Percentiles rank a stretch among this genome's conserved stretches.
These are phyloP conservation scores for Quercus mongolica DNA, from an alignment of 306 rosid genomes.

Conservation along the genomic window DNA sequence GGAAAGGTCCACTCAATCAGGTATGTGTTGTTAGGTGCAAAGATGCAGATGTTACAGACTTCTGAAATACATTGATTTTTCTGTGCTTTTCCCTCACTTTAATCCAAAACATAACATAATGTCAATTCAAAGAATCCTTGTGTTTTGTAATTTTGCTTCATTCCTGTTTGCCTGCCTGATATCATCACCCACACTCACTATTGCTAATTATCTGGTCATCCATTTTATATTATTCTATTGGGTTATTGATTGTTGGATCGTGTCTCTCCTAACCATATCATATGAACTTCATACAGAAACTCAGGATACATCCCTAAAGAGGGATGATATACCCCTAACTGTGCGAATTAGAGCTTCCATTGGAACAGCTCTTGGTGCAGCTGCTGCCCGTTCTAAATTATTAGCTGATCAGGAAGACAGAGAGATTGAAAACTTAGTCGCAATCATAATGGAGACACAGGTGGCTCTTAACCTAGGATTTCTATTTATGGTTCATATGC, in stretches of 20 bases:
- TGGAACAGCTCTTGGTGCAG: conserved; percentile 92
- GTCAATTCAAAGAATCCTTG: neutral
- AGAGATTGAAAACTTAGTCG: conserved; percentile 75
- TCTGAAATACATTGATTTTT: conserved; percentile 3
- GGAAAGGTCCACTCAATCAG: conserved; percentile 46
- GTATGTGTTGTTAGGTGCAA: conserved; percentile 33
- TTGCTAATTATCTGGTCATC: neutral
- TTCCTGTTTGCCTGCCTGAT: neutral
- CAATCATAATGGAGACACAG: conserved; percentile 80
- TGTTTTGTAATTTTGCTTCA: neutral
- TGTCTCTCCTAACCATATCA: conserved; percentile 13
- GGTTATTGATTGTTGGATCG: conserved; percentile 1
- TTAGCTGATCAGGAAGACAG: conserved; percentile 91
- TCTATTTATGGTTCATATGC: neutral
- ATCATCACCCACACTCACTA: neutral
- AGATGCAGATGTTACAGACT: neutral
- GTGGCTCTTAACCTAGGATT: conserved; percentile 29
- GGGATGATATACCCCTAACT: conserved; percentile 55
- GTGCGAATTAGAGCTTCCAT: conserved; percentile 71
- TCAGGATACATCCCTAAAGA: conserved; percentile 27
- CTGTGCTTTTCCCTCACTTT: neutral
- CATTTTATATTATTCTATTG: neutral
- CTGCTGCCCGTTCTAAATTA: conserved; percentile 85
- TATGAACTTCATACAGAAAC: conserved; percentile 30
- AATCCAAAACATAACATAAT: neutral